These are phyloP conservation scores for Cymbomonas tetramitiformis DNA, from an alignment of 139 green algal species.

Conservation along the genomic window DNA sequence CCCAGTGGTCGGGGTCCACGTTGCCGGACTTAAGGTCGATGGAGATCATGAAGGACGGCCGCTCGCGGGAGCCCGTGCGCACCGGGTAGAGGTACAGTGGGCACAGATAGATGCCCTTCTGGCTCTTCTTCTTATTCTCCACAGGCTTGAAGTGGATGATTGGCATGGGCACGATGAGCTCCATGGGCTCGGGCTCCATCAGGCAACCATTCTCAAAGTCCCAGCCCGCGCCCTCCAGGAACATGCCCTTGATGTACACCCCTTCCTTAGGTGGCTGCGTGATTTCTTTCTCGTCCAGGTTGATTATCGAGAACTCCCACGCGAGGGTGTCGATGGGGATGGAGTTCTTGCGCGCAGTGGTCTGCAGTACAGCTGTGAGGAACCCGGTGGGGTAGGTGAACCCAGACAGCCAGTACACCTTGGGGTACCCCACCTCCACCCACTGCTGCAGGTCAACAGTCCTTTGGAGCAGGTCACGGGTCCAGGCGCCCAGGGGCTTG, in stretches of 20 bases:
- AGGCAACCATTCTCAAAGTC: conserved; percentile 61
- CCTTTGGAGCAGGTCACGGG: conserved; percentile 54
- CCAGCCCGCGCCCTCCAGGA: conserved; percentile 64
- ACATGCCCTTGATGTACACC: conserved; percentile 68
- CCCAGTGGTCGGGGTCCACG: conserved; percentile 58
- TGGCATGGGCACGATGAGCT: conserved; percentile 75
- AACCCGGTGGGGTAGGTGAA: conserved; percentile 77
- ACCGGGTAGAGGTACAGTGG: conserved; percentile 70
- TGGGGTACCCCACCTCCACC: conserved; percentile 51
- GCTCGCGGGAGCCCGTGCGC: conserved; percentile 57
- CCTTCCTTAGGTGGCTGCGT: conserved; percentile 54
- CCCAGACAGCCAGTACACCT: conserved; percentile 64
- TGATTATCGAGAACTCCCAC: conserved; percentile 65
- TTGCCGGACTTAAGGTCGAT: conserved; percentile 54
- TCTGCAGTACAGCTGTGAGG: conserved; percentile 62
- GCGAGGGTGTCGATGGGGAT: conserved; percentile 69
- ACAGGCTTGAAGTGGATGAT: conserved; percentile 72
- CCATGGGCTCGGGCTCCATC: conserved; percentile 67
- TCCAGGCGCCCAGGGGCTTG: conserved; percentile 65
- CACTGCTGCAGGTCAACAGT: conserved; percentile 55
- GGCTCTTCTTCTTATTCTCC: conserved; percentile 59
- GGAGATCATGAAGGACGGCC: conserved; percentile 60
- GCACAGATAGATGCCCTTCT: conserved; percentile 52
- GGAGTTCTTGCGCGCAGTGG: conserved; percentile 44
- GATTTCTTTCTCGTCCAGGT: conserved; percentile 55